Conservation (phyloP, 768 basidiomycete genomes). For the Suillus discolor region DNA sequence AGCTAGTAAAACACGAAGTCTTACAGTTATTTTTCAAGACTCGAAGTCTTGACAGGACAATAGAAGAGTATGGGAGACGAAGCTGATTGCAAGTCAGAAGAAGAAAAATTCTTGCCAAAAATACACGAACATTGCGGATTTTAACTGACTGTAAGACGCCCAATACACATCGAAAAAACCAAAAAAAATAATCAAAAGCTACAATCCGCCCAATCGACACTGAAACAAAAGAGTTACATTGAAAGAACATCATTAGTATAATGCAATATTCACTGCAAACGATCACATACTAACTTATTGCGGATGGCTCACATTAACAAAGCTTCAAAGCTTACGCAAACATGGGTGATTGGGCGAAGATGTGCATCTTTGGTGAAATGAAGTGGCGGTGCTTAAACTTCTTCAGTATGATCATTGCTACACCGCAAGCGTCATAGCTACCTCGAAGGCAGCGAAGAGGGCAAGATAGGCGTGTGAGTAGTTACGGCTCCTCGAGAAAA, state of each 20-base stretch:
- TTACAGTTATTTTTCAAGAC: too few relatives aligned
- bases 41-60: not conserved
- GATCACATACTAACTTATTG: not conserved
- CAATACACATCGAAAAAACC: not conserved
- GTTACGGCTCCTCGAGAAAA: constrained; percentile 70
- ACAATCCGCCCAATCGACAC: not conserved
- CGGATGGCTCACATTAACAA: not conserved
- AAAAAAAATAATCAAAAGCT: too few relatives aligned
- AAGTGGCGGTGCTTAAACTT: too few relatives aligned
- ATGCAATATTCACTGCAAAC: not conserved
- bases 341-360: too few relatives aligned
- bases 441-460: too few relatives aligned
- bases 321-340: not conserved
- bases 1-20: not conserved
- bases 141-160: not conserved
- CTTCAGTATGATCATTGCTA: too few relatives aligned
- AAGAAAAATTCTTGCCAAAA: not conserved
- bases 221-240: not conserved
- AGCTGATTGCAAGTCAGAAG: not conserved
- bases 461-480: constrained; percentile 63
- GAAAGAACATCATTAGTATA: not conserved
- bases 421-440: too few relatives aligned
- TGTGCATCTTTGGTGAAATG: too few relatives aligned
- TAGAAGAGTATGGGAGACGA: not conserved
- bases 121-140: not conserved